Conservation (phyloP, 148 eudicot genomes). For the Heliamphora exappendiculata region DNA sequence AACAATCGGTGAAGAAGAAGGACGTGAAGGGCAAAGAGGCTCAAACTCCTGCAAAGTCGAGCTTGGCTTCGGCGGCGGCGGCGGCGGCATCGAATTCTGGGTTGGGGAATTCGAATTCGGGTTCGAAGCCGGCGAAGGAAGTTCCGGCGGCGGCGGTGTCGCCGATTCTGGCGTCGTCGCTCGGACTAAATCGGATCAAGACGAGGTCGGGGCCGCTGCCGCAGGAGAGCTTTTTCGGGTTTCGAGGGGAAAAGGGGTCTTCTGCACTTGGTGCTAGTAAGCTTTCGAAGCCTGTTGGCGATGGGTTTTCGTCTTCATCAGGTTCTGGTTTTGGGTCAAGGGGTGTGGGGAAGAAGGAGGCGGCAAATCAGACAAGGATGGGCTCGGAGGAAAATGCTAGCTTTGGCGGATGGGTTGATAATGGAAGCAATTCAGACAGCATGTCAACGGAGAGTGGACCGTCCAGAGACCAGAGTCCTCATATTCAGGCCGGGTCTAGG, state of each 20-base stretch:
- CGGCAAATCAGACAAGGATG: conserved; percentile 17
- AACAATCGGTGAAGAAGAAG: conserved; percentile 16
- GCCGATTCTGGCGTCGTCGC: conserved; percentile 80
- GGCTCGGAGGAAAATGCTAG: conserved; percentile 36
- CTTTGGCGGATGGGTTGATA: conserved; percentile 31
- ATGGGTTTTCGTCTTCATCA: conserved; percentile 19
- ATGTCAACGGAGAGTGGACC: conserved; percentile 52
- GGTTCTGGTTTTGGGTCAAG: conserved; percentile 21
- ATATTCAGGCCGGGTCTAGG: conserved; percentile 49
- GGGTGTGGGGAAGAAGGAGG: conserved; percentile 32
- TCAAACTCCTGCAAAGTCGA: conserved; percentile 9
- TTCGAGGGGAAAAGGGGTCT: conserved; percentile 48
- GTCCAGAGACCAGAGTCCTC: conserved; percentile 46
- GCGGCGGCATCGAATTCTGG: background rate
- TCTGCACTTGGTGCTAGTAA: conserved; percentile 62
- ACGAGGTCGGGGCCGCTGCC: conserved; percentile 98
- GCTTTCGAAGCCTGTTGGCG: conserved; percentile 41
- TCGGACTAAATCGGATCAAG: conserved; percentile 90
- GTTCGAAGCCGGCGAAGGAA: conserved; percentile 22
- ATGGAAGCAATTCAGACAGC: conserved; percentile 49
- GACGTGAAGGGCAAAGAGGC: conserved; percentile 32
- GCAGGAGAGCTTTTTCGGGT: conserved; percentile 92
- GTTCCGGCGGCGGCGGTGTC: conserved; percentile 50
- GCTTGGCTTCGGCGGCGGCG: background rate
- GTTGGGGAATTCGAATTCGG: conserved; percentile 2